Percentiles rank a stretch among this genome's conserved stretches.
phyloP scores from a whole-genome alignment of 176 grass and related monocot species.

The Triticum dicoccoides region DNA sequence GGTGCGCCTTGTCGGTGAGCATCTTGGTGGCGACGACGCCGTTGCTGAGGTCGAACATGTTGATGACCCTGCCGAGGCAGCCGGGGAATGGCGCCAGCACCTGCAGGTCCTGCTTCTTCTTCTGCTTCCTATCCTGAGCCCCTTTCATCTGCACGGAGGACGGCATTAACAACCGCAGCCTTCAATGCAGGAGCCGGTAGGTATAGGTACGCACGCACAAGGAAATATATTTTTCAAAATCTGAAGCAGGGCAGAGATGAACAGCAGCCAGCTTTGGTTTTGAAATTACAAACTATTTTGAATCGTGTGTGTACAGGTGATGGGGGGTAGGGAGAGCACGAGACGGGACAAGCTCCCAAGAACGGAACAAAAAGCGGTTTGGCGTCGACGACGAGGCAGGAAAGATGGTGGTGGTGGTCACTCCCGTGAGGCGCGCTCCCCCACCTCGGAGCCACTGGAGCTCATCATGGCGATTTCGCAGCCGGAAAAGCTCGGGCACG shows the following conservation, averaged over 20 bases:
- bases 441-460: neutral
- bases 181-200: neutral
- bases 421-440: conserved; percentile 42
- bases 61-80: conserved; percentile 66
- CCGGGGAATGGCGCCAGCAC: conserved; percentile 51
- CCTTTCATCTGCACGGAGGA: conserved; percentile 52
- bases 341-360: conserved; percentile 16
- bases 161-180: neutral
- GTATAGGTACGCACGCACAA: neutral
- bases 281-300: too few relatives aligned
- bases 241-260: neutral
- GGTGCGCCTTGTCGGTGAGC: conserved; percentile 73
- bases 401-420: conserved; percentile 6
- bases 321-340: neutral
- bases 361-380: conserved; percentile 33
- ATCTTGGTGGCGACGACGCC: conserved; percentile 60
- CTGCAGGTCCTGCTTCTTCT: conserved; percentile 55
- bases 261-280: too few relatives aligned
- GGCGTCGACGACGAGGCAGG: neutral
- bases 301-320: too few relatives aligned
- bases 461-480: conserved; percentile 30
- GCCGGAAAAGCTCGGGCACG: too few relatives aligned
- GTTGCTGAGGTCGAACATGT: conserved; percentile 71
- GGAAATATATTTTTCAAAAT: neutral
- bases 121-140: conserved; percentile 47